phyloP scores from a whole-genome alignment of 106 monocot genomes.

The Allium sativum region DNA sequence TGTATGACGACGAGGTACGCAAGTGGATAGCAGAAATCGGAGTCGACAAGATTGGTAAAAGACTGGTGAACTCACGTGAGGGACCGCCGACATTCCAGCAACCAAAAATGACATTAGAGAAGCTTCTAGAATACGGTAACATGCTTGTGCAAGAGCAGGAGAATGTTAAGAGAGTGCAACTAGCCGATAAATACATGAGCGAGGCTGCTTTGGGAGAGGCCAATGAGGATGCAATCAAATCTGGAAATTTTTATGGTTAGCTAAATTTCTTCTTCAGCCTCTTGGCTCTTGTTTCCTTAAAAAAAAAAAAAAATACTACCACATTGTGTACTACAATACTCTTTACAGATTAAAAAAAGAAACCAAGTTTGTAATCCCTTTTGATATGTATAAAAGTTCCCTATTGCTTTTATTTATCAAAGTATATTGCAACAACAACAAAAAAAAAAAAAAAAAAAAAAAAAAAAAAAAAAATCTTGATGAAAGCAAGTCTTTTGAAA shows the following conservation, averaged over 20 bases:
- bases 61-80: conserved; percentile 54
- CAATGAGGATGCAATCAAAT: conserved; percentile 37
- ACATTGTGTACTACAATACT: too few relatives aligned
- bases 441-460: too few relatives aligned
- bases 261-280: too few relatives aligned
- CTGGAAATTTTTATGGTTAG: conserved; percentile 24
- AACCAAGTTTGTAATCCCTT: too few relatives aligned
- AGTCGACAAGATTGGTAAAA: conserved; percentile 34
- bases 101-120: conserved; percentile 47
- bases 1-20: conserved; percentile 63
- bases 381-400: too few relatives aligned
- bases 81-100: conserved; percentile 50
- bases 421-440: too few relatives aligned
- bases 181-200: conserved; percentile 52
- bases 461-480: too few relatives aligned
- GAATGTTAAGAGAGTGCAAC: conserved; percentile 68
- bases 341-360: too few relatives aligned
- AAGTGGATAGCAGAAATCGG: conserved; percentile 47
- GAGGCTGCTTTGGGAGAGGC: conserved; percentile 73
- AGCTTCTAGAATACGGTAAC: conserved; percentile 59
- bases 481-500: too few relatives aligned
- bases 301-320: too few relatives aligned
- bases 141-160: conserved; percentile 68
- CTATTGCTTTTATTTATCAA: too few relatives aligned
- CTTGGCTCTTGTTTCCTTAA: too few relatives aligned